Evolutionary conservation across 208 protist genomes (phyloP), one percentile per base, ranked within the genome.

Genomic region (Leishmania mexicana): DNA sequence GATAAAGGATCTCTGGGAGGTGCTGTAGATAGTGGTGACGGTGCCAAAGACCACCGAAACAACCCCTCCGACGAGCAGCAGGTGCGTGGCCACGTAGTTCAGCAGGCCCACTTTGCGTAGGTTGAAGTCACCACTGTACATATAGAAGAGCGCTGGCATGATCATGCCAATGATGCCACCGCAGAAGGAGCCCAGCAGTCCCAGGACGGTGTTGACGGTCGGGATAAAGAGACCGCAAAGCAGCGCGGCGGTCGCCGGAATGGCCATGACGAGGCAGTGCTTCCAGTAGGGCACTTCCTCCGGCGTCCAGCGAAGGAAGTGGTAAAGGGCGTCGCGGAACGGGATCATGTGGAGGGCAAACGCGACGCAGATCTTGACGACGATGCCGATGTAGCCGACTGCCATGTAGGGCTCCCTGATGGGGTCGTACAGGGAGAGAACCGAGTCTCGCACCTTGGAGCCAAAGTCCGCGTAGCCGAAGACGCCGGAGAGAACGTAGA

Each of bases 401-500:
- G 87, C 80, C 64, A 93, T 89, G 75, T 89, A 87, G 38, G 87
- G 85, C 58, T 90, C 83, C 28, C 65, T 45, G 31, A 93, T 70
- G 28, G 91, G 91, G 83, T 94, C 81, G 83, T 88, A 94, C 42
- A 90, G 79, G 47, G 78, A 79, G 10, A 92, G 85, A 0, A 91
- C 75, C 28, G 87, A 89, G 62, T 90, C 88, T 21, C 68, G 60
- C 49, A 92, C 80, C n/a, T 54, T 17, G 38, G 53, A 71, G 57
- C 81, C 90, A 83, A 95, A 96, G 67, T 94, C 90, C 47, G 87
- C 75, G 83, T 94, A 94, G 45, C 90, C 91, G 71, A 94, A 94
- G 57, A 94, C 47, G 51, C 91, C 91, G 17, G 82, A 68, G 15
- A 94, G 47, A 57, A 87, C 62, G 85, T 96, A 96, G 17, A 96